Evolutionary conservation across 208 protist genomes (phyloP).

Genomic region (Wallacemonas sp.): DNA sequence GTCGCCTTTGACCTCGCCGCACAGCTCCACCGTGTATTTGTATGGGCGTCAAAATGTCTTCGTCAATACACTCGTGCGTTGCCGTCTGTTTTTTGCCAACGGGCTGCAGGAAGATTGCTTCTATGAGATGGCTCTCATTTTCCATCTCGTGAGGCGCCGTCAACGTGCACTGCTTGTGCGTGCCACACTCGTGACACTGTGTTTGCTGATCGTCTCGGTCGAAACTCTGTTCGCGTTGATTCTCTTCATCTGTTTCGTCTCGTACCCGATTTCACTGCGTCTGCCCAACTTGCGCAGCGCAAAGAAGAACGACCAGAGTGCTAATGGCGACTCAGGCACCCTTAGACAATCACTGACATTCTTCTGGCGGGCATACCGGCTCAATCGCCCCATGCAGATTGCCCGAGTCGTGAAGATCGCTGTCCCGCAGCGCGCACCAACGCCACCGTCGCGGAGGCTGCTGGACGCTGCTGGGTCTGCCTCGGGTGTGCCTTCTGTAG

Average conservation of each 20-base stretch:
- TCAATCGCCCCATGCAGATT: constrained; percentile 39
- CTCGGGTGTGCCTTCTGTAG: background rate
- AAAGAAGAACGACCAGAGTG: constrained; percentile 17
- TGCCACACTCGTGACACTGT: constrained; percentile 19
- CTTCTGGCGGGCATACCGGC: constrained; percentile 9
- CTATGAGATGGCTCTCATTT: constrained; percentile 68
- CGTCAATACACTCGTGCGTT: constrained; percentile 74
- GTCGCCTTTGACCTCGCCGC: constrained; percentile 21
- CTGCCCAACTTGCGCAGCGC: constrained; percentile 25
- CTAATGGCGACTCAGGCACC: constrained; percentile 16
- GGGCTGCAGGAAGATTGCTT: constrained; percentile 82
- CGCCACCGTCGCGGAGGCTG: background rate
- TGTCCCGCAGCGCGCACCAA: background rate
- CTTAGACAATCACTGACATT: background rate
- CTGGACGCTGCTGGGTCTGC: background rate
- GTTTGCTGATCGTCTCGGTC: constrained; percentile 41
- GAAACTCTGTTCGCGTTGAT: constrained; percentile 46
- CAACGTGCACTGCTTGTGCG: constrained; percentile 30
- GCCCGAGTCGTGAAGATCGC: constrained; percentile 33
- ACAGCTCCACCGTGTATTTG: constrained; percentile 45
- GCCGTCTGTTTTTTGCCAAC: constrained; percentile 73
- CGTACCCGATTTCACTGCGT: constrained; percentile 54
- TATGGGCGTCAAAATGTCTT: constrained; percentile 68
- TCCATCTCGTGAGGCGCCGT: constrained; percentile 40
- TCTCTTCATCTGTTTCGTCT: constrained; percentile 34